These are phyloP conservation scores for Coccomyxa sp. DNA, from an alignment of 139 green algal genomes.

Conservation along the genomic window DNA sequence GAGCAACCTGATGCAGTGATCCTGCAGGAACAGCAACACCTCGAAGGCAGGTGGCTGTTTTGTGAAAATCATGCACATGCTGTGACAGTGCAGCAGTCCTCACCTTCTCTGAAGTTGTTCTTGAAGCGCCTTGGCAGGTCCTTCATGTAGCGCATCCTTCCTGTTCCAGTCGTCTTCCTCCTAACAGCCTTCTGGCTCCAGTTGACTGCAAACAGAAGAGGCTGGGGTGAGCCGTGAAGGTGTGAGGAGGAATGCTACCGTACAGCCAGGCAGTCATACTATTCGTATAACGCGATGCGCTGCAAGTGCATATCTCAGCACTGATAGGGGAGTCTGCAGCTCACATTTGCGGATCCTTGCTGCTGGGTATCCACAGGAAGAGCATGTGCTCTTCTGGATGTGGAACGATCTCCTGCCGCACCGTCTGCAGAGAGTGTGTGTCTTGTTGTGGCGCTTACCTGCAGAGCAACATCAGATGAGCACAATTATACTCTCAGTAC, in stretches of 20 bases:
- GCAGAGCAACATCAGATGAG: neutral
- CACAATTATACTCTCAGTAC: neutral
- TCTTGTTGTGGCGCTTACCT: slow-evolving; percentile 96
- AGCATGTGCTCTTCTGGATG: slow-evolving; percentile 95
- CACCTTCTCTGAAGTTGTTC: slow-evolving; percentile 92
- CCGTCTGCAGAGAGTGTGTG: slow-evolving; percentile 92
- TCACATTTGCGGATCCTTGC: slow-evolving; percentile 92
- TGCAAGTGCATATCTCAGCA: neutral
- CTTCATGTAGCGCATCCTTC: slow-evolving; percentile 94
- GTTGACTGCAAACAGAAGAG: slow-evolving; percentile 71
- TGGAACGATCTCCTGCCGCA: slow-evolving; percentile 89
- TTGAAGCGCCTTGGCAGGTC: slow-evolving; percentile 86
- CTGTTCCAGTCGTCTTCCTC: slow-evolving; percentile 97
- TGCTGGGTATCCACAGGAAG: slow-evolving; percentile 91
- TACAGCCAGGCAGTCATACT: neutral
- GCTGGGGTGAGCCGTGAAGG: neutral
- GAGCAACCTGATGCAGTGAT: neutral
- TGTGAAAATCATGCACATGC: neutral
- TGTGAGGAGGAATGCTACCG: neutral
- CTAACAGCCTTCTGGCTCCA: slow-evolving; percentile 97
- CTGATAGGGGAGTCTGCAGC: slow-evolving; percentile 15
- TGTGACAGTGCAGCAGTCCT: too few species aligned
- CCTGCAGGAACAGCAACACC: neutral
- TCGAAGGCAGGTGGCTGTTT: neutral
- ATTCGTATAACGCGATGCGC: neutral